phyloP scores from a whole-genome alignment of 177 flowering plant genomes.

The Vitis hybrid region DNA sequence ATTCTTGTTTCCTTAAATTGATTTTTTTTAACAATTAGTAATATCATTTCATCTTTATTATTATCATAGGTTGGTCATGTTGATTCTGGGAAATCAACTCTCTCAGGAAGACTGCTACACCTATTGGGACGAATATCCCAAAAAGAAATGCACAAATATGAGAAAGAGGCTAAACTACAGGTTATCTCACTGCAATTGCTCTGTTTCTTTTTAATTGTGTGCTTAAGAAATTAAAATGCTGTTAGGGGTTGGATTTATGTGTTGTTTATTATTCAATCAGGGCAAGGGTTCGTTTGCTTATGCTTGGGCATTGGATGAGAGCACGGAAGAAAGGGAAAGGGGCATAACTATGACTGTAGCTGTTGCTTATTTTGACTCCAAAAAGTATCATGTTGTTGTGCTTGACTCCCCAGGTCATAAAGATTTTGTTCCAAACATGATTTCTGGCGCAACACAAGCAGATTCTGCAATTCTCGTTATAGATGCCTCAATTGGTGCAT shows the following conservation, averaged over 20 bases:
- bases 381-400: conserved; percentile 77
- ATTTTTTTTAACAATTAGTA: neutral
- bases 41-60: conserved; percentile 2
- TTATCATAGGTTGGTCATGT: conserved; percentile 92
- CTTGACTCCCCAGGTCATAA: conserved; percentile 98
- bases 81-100: conserved; percentile 98
- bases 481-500: conserved; percentile 90
- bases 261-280: conserved; percentile 33
- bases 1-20: neutral
- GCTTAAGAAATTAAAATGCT: too few relatives aligned
- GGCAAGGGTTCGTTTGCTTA: conserved; percentile 98
- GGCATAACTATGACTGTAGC: conserved; percentile 99
- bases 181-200: conserved; percentile 23
- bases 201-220: conserved; percentile 1
- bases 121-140: conserved; percentile 78
- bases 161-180: conserved; percentile 81
- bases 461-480: conserved; percentile 96
- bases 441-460: conserved; percentile 97
- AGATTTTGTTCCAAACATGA: conserved; percentile 99
- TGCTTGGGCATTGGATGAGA: conserved; percentile 99
- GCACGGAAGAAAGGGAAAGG: conserved; percentile 94
- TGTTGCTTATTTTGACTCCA: conserved; percentile 89
- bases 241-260: conserved; percentile 12
- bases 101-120: conserved; percentile 87
- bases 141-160: conserved; percentile 91